Percentiles rank a stretch among this genome's conserved stretches.
phyloP scores from a whole-genome alignment of 1,284 basidiomycete genomes.

The Cutaneotrichosporon sp. region DNA sequence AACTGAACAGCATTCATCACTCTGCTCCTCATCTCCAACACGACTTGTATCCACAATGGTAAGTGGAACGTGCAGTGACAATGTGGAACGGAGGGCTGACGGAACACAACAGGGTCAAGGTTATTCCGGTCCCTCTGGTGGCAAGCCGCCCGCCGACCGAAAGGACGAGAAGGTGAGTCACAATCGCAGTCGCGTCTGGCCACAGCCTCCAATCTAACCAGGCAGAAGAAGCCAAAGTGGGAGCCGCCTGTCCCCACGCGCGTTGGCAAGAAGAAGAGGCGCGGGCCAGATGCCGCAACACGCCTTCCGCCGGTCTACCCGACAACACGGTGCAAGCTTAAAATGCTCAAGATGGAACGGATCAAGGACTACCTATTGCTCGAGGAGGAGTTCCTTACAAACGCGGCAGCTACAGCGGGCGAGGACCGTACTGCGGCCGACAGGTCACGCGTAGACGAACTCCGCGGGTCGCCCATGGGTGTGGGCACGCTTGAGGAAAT shows the following conservation, averaged over 20 bases:
- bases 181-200: not conserved
- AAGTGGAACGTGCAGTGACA: not conserved
- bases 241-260: conserved; percentile 96
- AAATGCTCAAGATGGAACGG: conserved; percentile 91
- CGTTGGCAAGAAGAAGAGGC: conserved; percentile 89
- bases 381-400: conserved; percentile 96
- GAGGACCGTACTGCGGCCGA: conserved; percentile 98
- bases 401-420: conserved; percentile 78
- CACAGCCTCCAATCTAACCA: not conserved
- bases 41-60: conserved; percentile 11
- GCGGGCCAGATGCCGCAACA: conserved; percentile 82
- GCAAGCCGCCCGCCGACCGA: conserved; percentile 44
- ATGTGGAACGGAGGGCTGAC: not conserved
- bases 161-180: conserved; percentile 59
- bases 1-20: not conserved
- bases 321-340: conserved; percentile 90
- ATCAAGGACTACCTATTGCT: conserved; percentile 97
- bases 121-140: conserved; percentile 69
- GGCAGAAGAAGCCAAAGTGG: conserved; percentile 73
- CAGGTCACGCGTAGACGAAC: conserved; percentile 85
- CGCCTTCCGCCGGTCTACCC: conserved; percentile 93
- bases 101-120: conserved; percentile 64
- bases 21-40: conserved; percentile 7
- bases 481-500: conserved; percentile 98
- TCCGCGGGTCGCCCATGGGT: conserved; percentile 92